These are phyloP conservation scores for Medicago lupulina DNA, from an alignment of 306 rosid genomes.

Conservation along the genomic window DNA sequence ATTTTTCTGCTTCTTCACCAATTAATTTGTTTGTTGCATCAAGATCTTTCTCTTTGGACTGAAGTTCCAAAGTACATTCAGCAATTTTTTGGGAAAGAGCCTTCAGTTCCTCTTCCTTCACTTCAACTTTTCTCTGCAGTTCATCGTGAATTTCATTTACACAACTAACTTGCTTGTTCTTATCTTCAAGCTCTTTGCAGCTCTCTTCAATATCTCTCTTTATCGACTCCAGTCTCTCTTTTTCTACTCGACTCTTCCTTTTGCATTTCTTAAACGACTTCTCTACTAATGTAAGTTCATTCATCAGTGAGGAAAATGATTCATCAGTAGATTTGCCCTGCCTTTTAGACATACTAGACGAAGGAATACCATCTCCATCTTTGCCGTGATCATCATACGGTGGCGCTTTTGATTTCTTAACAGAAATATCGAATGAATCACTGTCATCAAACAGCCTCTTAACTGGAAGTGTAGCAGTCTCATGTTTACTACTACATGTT, in stretches of 20 bases:
- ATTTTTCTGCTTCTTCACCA: constrained; percentile 5
- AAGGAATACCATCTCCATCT: constrained; percentile 10
- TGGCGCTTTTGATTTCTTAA: constrained; percentile 35
- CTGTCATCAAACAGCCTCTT: constrained; percentile 31
- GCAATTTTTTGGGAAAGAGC: constrained; percentile 21
- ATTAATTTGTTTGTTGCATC: constrained; percentile 25
- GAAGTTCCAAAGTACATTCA: constrained; percentile 36
- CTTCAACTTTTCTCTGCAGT: constrained; percentile 19
- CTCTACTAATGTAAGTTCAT: constrained; percentile 34
- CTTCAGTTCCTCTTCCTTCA: constrained; percentile 38
- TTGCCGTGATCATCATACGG: neutral
- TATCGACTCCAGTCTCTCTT: constrained; percentile 35
- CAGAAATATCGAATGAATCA: neutral
- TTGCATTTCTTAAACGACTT: constrained; percentile 9
- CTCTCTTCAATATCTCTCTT: constrained; percentile 42
- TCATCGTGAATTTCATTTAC: constrained; percentile 9
- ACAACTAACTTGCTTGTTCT: constrained; percentile 41
- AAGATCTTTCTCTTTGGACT: constrained; percentile 39
- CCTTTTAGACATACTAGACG: neutral
- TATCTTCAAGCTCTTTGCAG: constrained; percentile 46
- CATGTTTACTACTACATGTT: neutral
- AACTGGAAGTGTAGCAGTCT: neutral
- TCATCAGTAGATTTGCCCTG: neutral
- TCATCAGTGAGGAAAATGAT: constrained; percentile 3
- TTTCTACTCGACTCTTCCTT: constrained; percentile 24